Percentiles rank a stretch among this genome's conserved stretches.
Evolutionary conservation across 140 eudicot genomes (phyloP).

Genomic region (Senecio squalidus): DNA sequence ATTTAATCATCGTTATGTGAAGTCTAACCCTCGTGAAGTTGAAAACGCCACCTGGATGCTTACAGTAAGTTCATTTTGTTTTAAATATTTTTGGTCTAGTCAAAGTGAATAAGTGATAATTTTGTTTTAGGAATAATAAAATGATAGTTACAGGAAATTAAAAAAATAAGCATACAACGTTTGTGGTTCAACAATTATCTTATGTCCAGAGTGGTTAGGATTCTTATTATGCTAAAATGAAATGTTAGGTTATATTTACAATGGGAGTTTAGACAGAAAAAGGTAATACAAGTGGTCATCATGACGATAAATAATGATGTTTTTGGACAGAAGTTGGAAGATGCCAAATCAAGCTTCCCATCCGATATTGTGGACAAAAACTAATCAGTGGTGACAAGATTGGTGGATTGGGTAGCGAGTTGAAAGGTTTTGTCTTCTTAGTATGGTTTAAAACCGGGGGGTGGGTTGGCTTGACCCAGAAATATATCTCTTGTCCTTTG

Average conservation of each 20-base stretch:
- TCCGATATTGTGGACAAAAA: too few relatives aligned
- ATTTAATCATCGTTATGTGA: constrained; percentile 89
- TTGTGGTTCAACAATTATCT: background rate
- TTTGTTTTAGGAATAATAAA: background rate
- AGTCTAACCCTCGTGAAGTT: constrained; percentile 97
- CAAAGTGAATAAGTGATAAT: background rate
- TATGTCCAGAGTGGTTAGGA: background rate
- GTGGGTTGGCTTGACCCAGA: too few relatives aligned
- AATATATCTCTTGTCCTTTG: too few relatives aligned
- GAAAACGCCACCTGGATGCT: constrained; percentile 99
- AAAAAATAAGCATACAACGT: background rate
- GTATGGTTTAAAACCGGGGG: too few relatives aligned
- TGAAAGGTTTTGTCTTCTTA: too few relatives aligned
- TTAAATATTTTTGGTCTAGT: background rate
- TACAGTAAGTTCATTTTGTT: constrained; percentile 46
- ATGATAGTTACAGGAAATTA: background rate
- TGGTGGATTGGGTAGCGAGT: too few relatives aligned
- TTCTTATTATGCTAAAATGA: background rate
- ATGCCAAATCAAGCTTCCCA: too few relatives aligned
- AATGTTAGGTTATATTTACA: background rate
- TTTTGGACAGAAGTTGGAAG: too few relatives aligned
- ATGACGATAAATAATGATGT: too few relatives aligned
- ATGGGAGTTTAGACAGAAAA: background rate
- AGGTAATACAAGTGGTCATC: too few relatives aligned
- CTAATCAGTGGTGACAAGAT: too few relatives aligned